Evolutionary conservation across 192 early-diverging fungal genomes (phyloP).

Genomic region (Coemansia sp.): DNA sequence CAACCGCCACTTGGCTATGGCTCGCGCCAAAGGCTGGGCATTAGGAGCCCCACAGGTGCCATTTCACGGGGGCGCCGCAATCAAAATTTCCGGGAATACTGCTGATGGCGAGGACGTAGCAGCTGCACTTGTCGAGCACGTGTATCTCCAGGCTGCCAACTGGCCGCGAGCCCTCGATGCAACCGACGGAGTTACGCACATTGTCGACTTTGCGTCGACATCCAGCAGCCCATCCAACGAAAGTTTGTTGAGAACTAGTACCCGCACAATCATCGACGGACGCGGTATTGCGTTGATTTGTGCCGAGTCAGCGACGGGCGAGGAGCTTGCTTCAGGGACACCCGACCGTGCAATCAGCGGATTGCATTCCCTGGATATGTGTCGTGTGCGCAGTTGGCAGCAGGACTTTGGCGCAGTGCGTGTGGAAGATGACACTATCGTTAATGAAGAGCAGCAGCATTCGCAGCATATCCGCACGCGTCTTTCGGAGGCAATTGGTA

Average conservation of each 20-base stretch:
- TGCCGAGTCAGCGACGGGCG: neutral
- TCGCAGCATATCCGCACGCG: slow-evolving; percentile 74
- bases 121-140: slow-evolving; percentile 11
- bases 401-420: slow-evolving; percentile 57
- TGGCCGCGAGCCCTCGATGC: slow-evolving; percentile 23
- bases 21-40: slow-evolving; percentile 60
- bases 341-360: neutral
- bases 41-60: slow-evolving; percentile 66
- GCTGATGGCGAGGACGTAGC: slow-evolving; percentile 5
- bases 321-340: neutral
- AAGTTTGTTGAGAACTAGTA: slow-evolving; percentile 43
- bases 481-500: slow-evolving; percentile 76
- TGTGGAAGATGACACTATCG: slow-evolving; percentile 27
- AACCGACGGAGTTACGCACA: slow-evolving; percentile 56
- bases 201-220: slow-evolving; percentile 86
- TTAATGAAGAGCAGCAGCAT: slow-evolving; percentile 58
- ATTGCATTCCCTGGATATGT: neutral
- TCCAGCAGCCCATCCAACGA: slow-evolving; percentile 61
- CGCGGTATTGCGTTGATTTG: slow-evolving; percentile 61
- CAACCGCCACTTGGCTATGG: slow-evolving; percentile 63
- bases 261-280: slow-evolving; percentile 81
- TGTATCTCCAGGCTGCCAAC: slow-evolving; percentile 23
- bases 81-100: slow-evolving; percentile 1
- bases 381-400: slow-evolving; percentile 67
- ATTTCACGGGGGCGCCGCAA: slow-evolving; percentile 69